phyloP scores from a whole-genome alignment of 2,329 filamentous ascomycete genomes.

The Penicillium psychrosexuale region DNA sequence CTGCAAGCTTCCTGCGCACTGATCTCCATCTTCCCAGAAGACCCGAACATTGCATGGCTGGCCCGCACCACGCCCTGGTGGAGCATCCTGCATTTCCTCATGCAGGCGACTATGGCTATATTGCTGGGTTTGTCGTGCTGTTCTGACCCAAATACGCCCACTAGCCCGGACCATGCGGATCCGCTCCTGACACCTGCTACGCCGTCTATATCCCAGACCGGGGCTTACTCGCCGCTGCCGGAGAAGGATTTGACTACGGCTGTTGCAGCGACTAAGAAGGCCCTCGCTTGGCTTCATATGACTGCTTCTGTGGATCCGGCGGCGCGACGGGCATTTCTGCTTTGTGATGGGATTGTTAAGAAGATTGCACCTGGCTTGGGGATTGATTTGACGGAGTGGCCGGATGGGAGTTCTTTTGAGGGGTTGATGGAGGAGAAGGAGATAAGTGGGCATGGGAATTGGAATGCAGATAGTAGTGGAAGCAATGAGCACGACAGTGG shows the following conservation, averaged over 20 bases:
- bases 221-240: constrained; percentile 15
- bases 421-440: not conserved
- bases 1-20: constrained; percentile 39
- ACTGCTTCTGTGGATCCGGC: constrained; percentile 32
- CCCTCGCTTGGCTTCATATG: constrained; percentile 37
- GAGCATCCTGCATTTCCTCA: constrained; percentile 43
- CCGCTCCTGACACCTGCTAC: not conserved
- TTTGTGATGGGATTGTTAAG: constrained; percentile 33
- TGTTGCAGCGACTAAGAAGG: constrained; percentile 34
- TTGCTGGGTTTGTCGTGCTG: constrained; percentile 37
- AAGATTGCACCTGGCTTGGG: constrained; percentile 32
- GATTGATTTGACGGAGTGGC: constrained; percentile 32
- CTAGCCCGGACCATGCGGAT: not conserved
- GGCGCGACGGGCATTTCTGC: constrained; percentile 35
- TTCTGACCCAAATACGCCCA: not conserved
- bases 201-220: not conserved
- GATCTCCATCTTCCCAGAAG: constrained; percentile 39
- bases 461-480: not conserved
- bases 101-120: constrained; percentile 43
- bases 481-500: not conserved
- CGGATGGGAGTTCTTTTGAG: constrained; percentile 15
- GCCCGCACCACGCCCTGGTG: constrained; percentile 41
- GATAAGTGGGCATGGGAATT: not conserved
- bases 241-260: constrained; percentile 25
- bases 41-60: constrained; percentile 34